A percentile compares a stretch with the other conserved stretches of the same genome.
These are phyloP conservation scores for Volvox africanus DNA, from an alignment of 139 green algal species.

Conservation along the genomic window DNA sequence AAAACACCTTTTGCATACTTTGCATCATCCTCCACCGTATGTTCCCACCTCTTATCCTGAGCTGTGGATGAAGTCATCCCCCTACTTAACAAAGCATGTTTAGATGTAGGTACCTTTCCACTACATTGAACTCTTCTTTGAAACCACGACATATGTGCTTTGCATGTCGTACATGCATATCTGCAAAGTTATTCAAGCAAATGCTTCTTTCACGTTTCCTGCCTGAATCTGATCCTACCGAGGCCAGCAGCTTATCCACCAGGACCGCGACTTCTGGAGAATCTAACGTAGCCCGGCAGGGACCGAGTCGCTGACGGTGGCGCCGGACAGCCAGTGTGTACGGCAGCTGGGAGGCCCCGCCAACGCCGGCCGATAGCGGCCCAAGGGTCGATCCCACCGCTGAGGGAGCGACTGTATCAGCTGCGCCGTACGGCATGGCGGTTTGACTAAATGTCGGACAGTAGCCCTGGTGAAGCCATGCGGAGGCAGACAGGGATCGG, in stretches of 20 bases:
- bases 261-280: conserved; percentile 54
- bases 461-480: neutral
- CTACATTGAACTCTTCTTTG: neutral
- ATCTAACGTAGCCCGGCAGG: conserved; percentile 56
- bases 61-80: no score
- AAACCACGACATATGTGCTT: neutral
- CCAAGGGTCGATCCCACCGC: neutral
- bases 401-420: neutral
- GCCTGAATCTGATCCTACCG: conserved; percentile 7
- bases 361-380: neutral
- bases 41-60: no score
- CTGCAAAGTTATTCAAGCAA: neutral
- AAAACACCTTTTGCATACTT: no score
- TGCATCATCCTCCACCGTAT: no score
- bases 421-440: neutral
- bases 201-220: neutral
- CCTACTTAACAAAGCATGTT: neutral
- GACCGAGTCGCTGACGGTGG: neutral
- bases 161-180: neutral
- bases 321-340: neutral
- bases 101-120: neutral
- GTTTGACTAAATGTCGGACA: neutral
- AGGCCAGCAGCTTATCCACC: conserved; percentile 46
- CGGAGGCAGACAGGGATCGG: neutral
- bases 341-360: neutral